phyloP scores from a whole-genome alignment of 208 protist species.

The Leishmania guyanensis region DNA sequence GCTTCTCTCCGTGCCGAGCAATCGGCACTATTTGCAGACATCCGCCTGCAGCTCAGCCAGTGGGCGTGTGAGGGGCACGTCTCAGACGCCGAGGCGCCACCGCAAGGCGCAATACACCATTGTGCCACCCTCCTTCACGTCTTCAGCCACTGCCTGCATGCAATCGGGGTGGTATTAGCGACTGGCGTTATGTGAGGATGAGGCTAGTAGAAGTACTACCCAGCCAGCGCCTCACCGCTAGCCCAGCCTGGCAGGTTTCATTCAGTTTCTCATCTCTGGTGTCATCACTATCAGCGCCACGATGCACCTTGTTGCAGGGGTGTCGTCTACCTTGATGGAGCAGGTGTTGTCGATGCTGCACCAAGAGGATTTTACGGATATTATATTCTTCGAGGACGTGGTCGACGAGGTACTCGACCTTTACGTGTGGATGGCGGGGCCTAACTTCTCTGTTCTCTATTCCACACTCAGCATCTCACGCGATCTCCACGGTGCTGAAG shows the following conservation, averaged over 20 bases:
- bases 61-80: constrained; percentile 15
- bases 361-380: constrained; percentile 16
- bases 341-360: constrained; percentile 23
- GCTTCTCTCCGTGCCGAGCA: not conserved
- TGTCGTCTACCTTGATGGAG: constrained; percentile 24
- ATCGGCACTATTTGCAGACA: constrained; percentile 3
- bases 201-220: constrained; percentile 18
- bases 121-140: constrained; percentile 25
- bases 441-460: constrained; percentile 19
- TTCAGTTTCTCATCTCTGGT: constrained; percentile 15
- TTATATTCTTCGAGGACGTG: constrained; percentile 3
- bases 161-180: constrained; percentile 12
- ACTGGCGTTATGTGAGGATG: constrained; percentile 19
- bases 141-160: constrained; percentile 26
- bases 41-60: constrained; percentile 15
- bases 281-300: constrained; percentile 28
- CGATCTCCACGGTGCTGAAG: constrained; percentile 11
- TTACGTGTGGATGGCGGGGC: constrained; percentile 17
- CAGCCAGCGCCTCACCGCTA: constrained; percentile 28
- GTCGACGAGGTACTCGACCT: constrained; percentile 27
- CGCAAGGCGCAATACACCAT: constrained; percentile 24
- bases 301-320: constrained; percentile 22
- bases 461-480: constrained; percentile 19
- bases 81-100: constrained; percentile 20
- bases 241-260: constrained; percentile 22